phyloP scores from a whole-genome alignment of 345 rosid genomes.

The Gossypium australe region DNA sequence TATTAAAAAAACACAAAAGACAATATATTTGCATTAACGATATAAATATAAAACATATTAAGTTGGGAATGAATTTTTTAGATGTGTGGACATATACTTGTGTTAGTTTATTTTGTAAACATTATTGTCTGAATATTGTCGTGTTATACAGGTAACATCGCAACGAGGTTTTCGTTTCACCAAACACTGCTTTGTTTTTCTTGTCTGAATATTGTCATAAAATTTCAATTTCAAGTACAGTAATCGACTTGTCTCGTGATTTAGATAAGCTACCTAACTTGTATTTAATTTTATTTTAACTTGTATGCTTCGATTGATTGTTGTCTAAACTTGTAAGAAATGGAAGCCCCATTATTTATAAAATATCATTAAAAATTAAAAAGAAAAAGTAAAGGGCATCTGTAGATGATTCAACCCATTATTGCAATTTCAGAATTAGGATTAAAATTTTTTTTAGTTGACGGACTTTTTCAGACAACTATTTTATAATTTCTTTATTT shows the following conservation, averaged over 20 bases:
- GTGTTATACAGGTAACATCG: neutral
- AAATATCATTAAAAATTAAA: neutral
- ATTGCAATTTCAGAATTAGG: conserved; percentile 7
- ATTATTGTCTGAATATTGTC: neutral
- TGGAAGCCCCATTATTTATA: neutral
- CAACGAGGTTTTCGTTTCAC: neutral
- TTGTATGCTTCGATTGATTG: neutral
- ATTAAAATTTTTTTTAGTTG: too few species aligned
- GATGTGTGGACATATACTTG: too few species aligned
- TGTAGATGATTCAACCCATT: conserved; percentile 5
- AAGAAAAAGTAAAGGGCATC: neutral
- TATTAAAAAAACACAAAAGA: too few species aligned
- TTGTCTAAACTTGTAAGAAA: conserved; percentile 5
- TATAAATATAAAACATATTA: too few species aligned
- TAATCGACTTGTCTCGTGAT: conserved; percentile 4
- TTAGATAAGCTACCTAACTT: conserved; percentile 15
- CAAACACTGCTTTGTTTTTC: neutral
- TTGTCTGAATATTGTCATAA: neutral
- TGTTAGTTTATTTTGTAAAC: too few species aligned
- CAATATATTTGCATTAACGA: too few species aligned
- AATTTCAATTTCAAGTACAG: neutral
- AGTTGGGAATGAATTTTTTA: too few species aligned
- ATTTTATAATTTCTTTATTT: too few species aligned
- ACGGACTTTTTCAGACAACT: too few species aligned
- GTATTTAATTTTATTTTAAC: neutral